Evolutionary conservation across 1,139 yeast species (phyloP), one percentile per base, ranked within the genome.

Genomic region (Geotrichum histeridarum): DNA sequence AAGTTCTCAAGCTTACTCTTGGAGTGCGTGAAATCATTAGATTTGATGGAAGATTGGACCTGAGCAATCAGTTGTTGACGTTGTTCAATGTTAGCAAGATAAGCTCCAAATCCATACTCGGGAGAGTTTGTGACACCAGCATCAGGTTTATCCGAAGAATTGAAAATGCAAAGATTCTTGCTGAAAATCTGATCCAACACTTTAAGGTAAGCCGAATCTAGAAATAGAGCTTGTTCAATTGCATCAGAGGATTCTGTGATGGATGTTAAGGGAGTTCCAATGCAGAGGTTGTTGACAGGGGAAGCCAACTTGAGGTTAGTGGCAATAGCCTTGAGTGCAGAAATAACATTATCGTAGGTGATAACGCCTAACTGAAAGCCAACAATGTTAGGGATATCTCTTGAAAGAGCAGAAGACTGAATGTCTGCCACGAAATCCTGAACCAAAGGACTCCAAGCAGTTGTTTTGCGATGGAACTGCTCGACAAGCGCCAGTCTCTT

Each of bases 61-160:
- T 77, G 67, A 3, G 72, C 68, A 37, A 79, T 65, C 61, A 86
- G 75, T 37, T 72, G 67, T 31, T 72, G 65, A 54, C 60, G 63
- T 42, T 59, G 57, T 63, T 83, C 82, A 63, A 81, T 77, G 42
- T 73, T 73, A 48, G 78, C 80, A 62, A 90, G 72, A 65, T 77
- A 89, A 38, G 82, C 74, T 70, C 99, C 99, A 62, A 79, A 88
- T 1, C 97, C 96, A 67, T 75, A 90, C 70, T 90, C 97, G 9
- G 98, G 98, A 8, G 67, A 63, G 43, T 82, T 73, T 17, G 70
- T 67, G 32, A 66, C 53, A 37, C 74, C 74, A 42, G 75, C 70
- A 39, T 72, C 68, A 44, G 76, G 73, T 52, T 73, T 69, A 27
- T 79, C 79, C 53, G 75, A 73, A 54, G 76, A 76, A 69, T 88